Base-by-base conservation (phyloP, 768 basidiomycete genomes). In the Lepiota venenata region DNA sequence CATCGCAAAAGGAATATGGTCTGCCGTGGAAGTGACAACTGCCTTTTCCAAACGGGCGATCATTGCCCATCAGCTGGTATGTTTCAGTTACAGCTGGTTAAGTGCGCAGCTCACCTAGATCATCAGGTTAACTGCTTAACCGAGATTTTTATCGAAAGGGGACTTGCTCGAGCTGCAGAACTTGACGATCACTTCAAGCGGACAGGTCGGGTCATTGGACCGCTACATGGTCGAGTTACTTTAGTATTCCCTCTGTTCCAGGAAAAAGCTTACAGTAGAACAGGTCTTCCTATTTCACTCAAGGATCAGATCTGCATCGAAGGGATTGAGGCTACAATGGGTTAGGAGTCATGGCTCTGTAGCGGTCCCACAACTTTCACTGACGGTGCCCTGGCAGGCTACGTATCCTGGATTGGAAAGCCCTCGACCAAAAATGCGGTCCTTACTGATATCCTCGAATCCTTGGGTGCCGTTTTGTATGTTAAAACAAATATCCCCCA, bases 41-140 rank as follows among this genome's bases (percentile, higher is more conserved):
- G 87, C 90, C 0, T 92, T 85, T 68, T 83, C 78, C 60, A 91
- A 91, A 67, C 73, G 89, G 40, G 91, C 91, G 0, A 78, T 88
- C 41, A 67, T 93, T 41, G 90, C 90, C 3, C 90, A 93, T 43
- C 89, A 91, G 60, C 64, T 91, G 14, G 88, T 88, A 50, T 62
- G 79, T 64, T n/a, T 11, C 12, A 11, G 14, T 51, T 25, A 29
- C 12, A 41, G 21, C 46, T 27, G 27, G 49, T 49, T 8, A 11
- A 12, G 12, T 35, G 22, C 21, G 42, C 10, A n/a, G 4, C n/a
- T 47, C 18, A 20, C 54, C 25, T 10, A 16, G 1, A 20, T 46
- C 4, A 29, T 50, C 4, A 90, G 88, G 83, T 82, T 4, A 91
- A 91, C 59, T 92, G 91, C 64, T 64, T 93, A 36, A 92, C 90